Conservation (phyloP, 1,139 yeast species). For the Entelexis paramagnoliae region DNA sequence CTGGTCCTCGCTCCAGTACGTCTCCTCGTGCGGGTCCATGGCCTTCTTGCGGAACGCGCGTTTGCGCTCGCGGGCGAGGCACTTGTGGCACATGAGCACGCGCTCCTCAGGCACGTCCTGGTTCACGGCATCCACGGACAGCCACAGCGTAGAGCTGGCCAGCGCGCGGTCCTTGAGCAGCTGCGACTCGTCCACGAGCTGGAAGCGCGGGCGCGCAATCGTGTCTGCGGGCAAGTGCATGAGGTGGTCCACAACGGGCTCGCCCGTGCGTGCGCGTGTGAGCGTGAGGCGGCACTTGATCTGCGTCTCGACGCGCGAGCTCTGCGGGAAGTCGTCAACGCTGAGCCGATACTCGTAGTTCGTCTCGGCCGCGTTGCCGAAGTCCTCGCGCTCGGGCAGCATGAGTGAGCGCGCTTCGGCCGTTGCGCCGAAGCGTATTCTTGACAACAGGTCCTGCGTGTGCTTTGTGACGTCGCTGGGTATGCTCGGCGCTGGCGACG, state of each 20-base stretch:
- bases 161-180: conserved; percentile 29
- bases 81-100: conserved; percentile 73
- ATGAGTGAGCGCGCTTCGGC: conserved; percentile 6
- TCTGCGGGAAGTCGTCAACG: conserved; percentile 56
- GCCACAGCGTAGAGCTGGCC: conserved; percentile 26
- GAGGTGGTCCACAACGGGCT: conserved; percentile 55
- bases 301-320: conserved; percentile 91
- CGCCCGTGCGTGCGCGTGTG: conserved; percentile 43
- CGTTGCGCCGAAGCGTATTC: conserved; percentile 19
- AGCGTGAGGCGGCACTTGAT: conserved; percentile 56
- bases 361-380: conserved; percentile 10
- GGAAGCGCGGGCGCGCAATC: conserved; percentile 75
- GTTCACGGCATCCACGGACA: conserved; percentile 36
- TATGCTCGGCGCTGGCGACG: background rate
- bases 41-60: conserved; percentile 75
- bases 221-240: conserved; percentile 78
- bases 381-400: conserved; percentile 7
- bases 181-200: conserved; percentile 33
- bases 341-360: conserved; percentile 39
- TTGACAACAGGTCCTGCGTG: conserved; percentile 20
- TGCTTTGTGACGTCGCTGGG: conserved; percentile 2
- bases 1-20: conserved; percentile 66
- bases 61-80: conserved; percentile 84
- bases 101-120: conserved; percentile 34
- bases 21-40: conserved; percentile 53